Evolutionary conservation across 2,329 filamentous ascomycete species (phyloP), one percentile per base, ranked within the genome.

Genomic region (Ceratocystis colombiana): DNA sequence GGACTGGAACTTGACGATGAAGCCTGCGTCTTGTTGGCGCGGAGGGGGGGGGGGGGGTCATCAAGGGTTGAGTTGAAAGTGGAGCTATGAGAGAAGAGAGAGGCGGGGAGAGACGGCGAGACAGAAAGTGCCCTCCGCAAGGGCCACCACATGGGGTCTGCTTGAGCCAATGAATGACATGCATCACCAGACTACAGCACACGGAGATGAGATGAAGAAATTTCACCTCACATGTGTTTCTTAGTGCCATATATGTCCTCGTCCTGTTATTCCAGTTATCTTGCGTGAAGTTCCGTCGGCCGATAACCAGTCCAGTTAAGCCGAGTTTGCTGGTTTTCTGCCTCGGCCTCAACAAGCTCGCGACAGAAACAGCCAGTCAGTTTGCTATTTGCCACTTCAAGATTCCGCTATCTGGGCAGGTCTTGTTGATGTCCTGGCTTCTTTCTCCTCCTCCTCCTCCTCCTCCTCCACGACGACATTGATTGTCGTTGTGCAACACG

Each of bases 191-290:
- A 22, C 53, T 12, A n/a, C 37, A 5, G 37, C 37, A 41, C 28
- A 28, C 53, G 53, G 53, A 57, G 53, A 57, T 57, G 53, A 57
- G 53, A 57, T 57, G 53, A 57, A 57, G 53, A 57, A 33, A 57
- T 57, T 57, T 57, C 53, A 57, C 53, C 5, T 30, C 28, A 30
- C 25, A 17, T n/a, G 10, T 22, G 53, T 17, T 57, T 41, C 25
- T 28, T 57, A 57, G 28, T 30, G 53, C 25, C 53, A 57, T 30
- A 20, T 17, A 17, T 33, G 25, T n/a, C 7, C 10, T 57, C 17
- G 53, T 57, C 53, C 7, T 57, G 53, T 6, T 57, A 28, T 41
- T 41, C 37, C 37, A 41, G 37, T 15, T 41, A 4, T 41, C 10
- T 41, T 41, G 37, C 37, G 37, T 41, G 48, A 53, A 20, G 48